Base-by-base conservation (phyloP, 495 filamentous ascomycete genomes). In the Penicillium ucsense region DNA sequence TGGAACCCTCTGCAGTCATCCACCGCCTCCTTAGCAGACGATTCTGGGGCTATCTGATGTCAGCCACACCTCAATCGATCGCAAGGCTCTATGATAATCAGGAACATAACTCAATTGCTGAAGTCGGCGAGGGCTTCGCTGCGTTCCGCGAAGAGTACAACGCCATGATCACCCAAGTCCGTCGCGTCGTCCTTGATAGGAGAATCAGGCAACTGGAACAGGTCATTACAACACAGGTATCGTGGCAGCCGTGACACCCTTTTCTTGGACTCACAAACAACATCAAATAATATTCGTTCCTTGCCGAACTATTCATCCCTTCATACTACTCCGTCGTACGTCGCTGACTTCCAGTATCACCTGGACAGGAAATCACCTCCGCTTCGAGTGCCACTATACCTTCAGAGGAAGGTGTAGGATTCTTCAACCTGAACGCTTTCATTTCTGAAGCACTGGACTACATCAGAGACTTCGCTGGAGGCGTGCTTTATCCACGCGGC, bases 21-120 rank as follows among this genome's bases (percentile, higher is more conserved):
- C 66, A 55, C n/a, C 55, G 72, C 6, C 48, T 73, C 4, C 46
- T 71, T 20, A 57, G 63, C 4, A 56, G 56, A 10, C 48, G 48
- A 2, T 75, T 70, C 41, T 75, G 71, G 71, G 31, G 7, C 3
- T 8, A 37, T 3, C 45, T 59, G 27, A 5, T 28, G 5, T 30
- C 2, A 4, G 7, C 49, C 1, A 35, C 38, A n/a, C 31, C 56
- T 3, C 5, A 12, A 7, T 6, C 5, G 43, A 12, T 20, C 3
- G 37, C 5, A 4, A 28, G 9, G 7, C 9, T 8, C 31, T n/a
- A 2, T 8, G n/a, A 38, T 6, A n/a, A n/a, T n/a, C 10, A 20
- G 27, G 3, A 31, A 6, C 31, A 20, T 28, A 48, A 60, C 12
- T 4, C 29, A 0, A 48, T 60, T 27, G 46, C 48, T 9, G 54